Evolutionary conservation across 164 flowering plant genomes (phyloP).

Genomic region (Vitis labrusca): DNA sequence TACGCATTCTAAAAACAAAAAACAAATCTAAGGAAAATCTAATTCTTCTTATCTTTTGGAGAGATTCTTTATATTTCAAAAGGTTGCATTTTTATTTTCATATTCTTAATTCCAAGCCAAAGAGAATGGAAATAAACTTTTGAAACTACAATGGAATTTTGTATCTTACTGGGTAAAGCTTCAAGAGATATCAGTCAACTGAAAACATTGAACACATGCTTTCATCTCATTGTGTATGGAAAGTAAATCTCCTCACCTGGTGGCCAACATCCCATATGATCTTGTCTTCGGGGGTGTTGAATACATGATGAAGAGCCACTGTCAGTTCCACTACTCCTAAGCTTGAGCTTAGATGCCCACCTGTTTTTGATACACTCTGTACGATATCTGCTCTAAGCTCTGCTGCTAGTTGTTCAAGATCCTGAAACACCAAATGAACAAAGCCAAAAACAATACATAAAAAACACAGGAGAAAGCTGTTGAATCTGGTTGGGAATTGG

Average conservation of each 20-base stretch:
- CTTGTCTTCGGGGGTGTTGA: slow-evolving; percentile 81
- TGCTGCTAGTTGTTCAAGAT: slow-evolving; percentile 73
- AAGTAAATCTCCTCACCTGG: slow-evolving; percentile 51
- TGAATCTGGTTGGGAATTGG: no score
- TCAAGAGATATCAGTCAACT: no score
- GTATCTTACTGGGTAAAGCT: no score
- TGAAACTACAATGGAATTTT: no score
- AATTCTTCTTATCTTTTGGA: no score
- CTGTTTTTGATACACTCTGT: slow-evolving; percentile 61
- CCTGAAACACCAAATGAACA: slow-evolving; percentile 38
- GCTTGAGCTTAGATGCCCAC: slow-evolving; percentile 88
- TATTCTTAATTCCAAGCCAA: not conserved
- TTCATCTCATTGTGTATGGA: not conserved
- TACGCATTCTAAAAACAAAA: no score
- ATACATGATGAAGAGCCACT: slow-evolving; percentile 88
- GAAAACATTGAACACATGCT: no score
- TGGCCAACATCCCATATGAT: slow-evolving; percentile 99
- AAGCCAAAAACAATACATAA: not conserved
- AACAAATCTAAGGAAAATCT: no score
- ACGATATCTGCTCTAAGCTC: slow-evolving; percentile 89
- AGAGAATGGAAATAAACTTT: no score
- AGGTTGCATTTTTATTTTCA: not conserved
- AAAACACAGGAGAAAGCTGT: not conserved
- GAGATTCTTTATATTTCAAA: no score
- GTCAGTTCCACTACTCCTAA: slow-evolving; percentile 87